A percentile compares a stretch with the other conserved stretches of the same genome.
Evolutionary conservation across 805 yeast genomes (phyloP).

Genomic region (Ogataea dorogensis): DNA sequence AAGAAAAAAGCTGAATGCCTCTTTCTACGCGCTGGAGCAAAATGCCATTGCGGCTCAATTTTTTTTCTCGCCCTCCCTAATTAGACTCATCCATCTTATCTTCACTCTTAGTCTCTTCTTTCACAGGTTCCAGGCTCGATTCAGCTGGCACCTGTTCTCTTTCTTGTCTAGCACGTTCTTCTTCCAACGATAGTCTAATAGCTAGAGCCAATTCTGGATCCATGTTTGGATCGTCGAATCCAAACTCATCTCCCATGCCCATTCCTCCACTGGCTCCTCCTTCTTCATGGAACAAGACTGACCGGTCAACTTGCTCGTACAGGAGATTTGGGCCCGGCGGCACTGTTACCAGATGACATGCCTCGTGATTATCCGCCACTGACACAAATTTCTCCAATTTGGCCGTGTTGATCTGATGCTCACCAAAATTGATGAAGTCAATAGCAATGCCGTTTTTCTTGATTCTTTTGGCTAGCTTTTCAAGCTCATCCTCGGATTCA

Average conservation of each 20-base stretch:
- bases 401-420: conserved; percentile 70
- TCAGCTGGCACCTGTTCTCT: conserved; percentile 46
- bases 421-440: conserved; percentile 91
- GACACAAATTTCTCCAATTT: conserved; percentile 78
- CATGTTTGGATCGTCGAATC: conserved; percentile 80
- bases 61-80: conserved; percentile 14
- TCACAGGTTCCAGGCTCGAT: conserved; percentile 19
- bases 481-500: conserved; percentile 68
- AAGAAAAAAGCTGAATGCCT: conserved; percentile 7
- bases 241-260: conserved; percentile 48
- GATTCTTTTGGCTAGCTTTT: conserved; percentile 84
- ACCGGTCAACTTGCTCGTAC: conserved; percentile 75
- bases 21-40: conserved; percentile 17
- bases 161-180: conserved; percentile 89
- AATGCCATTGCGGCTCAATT: conserved; percentile 10
- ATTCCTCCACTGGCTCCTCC: conserved; percentile 47
- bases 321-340: conserved; percentile 86
- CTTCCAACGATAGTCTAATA: conserved; percentile 88
- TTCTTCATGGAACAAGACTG: conserved; percentile 70
- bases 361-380: conserved; percentile 70
- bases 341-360: conserved; percentile 78
- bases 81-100: conserved; percentile 27
- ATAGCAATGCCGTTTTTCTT: conserved; percentile 90
- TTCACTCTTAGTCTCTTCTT: conserved; percentile 22
- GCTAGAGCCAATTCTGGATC: conserved; percentile 98